Percentiles rank a stretch among this genome's conserved stretches.
Conservation (phyloP, 1,284 basidiomycete genomes). For the Naganishia albida region DNA sequence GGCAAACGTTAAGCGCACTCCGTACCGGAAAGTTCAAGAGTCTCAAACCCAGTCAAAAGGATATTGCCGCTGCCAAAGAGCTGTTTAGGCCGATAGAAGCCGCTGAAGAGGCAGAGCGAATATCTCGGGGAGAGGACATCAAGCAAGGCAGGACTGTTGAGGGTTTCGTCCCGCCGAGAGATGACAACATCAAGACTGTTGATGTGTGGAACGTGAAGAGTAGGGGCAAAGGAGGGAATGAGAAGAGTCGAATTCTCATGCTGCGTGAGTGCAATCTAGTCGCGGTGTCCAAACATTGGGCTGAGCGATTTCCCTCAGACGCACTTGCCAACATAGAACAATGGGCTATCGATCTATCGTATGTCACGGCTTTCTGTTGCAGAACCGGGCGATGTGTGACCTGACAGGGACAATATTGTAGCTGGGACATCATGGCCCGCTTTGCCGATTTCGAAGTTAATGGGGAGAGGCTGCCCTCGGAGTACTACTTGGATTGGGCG, state of each 20-base stretch:
- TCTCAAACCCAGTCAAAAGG: slow-evolving; percentile 43
- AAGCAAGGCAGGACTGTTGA: slow-evolving; percentile 27
- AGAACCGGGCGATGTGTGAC: slow-evolving; percentile 5
- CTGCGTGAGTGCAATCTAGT: slow-evolving; percentile 57
- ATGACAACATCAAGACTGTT: slow-evolving; percentile 26
- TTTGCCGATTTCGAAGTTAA: slow-evolving; percentile 59
- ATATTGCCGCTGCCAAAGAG: slow-evolving; percentile 35
- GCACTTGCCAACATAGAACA: slow-evolving; percentile 88
- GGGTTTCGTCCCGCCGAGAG: slow-evolving; percentile 31
- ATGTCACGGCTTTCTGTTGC: slow-evolving; percentile 43
- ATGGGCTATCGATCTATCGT: slow-evolving; percentile 83
- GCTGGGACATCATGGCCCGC: slow-evolving; percentile 81
- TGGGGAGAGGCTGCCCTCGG: slow-evolving; percentile 63
- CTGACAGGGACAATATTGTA: slow-evolving; percentile 39
- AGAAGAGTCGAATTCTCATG: slow-evolving; percentile 71
- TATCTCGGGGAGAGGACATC: slow-evolving; percentile 5
- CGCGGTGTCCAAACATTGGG: not conserved
- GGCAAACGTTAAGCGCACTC: slow-evolving; percentile 44
- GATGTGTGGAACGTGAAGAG: slow-evolving; percentile 30
- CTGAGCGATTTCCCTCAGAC: slow-evolving; percentile 35
- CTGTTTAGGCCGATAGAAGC: slow-evolving; percentile 18
- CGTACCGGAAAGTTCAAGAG: slow-evolving; percentile 44
- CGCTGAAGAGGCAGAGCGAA: slow-evolving; percentile 13
- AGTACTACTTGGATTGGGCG: slow-evolving; percentile 73
- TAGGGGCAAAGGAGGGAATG: slow-evolving; percentile 59